phyloP scores from a whole-genome alignment of 768 basidiomycete species.

The Agaricus subrufescens region DNA sequence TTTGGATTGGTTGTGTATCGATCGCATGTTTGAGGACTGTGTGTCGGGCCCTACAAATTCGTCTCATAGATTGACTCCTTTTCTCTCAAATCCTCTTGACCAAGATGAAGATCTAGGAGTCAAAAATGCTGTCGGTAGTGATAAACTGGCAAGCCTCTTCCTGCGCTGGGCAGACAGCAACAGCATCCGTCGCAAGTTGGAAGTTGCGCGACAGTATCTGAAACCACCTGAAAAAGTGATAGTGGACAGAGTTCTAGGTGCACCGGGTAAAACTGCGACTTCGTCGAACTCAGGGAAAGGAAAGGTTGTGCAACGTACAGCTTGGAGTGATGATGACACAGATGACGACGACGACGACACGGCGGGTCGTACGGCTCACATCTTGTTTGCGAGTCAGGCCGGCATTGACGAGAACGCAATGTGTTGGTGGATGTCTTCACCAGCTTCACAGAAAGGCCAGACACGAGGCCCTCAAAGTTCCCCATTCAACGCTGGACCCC shows the following conservation, averaged over 20 bases:
- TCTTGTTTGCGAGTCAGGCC: conserved; percentile 43
- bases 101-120: conserved; percentile 45
- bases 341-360: conserved; percentile 37
- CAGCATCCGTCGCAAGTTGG: conserved; percentile 37
- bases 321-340: conserved; percentile 25
- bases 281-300: conserved; percentile 12
- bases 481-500: neutral
- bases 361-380: conserved; percentile 52
- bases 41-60: conserved; percentile 24
- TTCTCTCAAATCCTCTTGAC: conserved; percentile 11
- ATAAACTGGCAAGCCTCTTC: conserved; percentile 35
- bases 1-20: conserved; percentile 73
- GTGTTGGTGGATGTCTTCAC: conserved; percentile 26
- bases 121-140: conserved; percentile 64
- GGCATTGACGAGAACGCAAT: conserved; percentile 30
- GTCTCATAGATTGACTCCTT: conserved; percentile 3
- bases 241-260: conserved; percentile 29
- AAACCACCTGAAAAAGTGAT: conserved; percentile 25
- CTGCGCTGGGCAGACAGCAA: conserved; percentile 52
- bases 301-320: conserved; percentile 12
- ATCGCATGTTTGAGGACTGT: conserved; percentile 60
- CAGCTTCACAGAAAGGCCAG: conserved; percentile 16
- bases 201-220: conserved; percentile 40
- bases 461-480: conserved; percentile 2
- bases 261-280: neutral